Conservation (phyloP, 371 early-diverging fungal genomes). For the Umbelopsis sp. region DNA sequence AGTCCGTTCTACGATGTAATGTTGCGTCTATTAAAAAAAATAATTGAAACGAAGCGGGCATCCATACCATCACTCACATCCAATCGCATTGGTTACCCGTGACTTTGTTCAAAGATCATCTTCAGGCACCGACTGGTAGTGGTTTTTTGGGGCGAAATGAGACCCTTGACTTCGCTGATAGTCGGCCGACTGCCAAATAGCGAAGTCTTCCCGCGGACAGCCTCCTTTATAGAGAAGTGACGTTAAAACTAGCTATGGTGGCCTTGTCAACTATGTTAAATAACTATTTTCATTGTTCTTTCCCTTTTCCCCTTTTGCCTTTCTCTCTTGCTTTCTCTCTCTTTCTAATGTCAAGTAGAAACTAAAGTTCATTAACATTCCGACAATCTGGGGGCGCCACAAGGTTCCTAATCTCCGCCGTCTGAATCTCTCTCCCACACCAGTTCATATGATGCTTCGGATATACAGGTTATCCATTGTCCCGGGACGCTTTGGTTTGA, state of each 20-base stretch:
- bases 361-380: neutral
- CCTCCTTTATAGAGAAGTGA: neutral
- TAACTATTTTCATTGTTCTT: neutral
- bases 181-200: neutral
- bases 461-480: neutral
- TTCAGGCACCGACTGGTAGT: neutral
- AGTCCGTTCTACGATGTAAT: neutral
- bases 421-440: neutral
- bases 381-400: slow-evolving; percentile 18
- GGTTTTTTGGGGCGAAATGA: too few relatives aligned
- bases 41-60: neutral
- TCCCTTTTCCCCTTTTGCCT: neutral
- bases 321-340: neutral
- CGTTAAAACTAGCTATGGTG: neutral
- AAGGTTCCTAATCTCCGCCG: neutral
- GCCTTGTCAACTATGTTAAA: slow-evolving; percentile 9
- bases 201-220: slow-evolving; percentile 2
- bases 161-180: too few relatives aligned
- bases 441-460: neutral
- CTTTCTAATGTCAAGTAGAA: too few relatives aligned
- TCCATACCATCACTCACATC: neutral
- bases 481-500: too few relatives aligned
- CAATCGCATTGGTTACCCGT: neutral
- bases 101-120: neutral
- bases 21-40: neutral